A percentile compares a stretch with the other conserved stretches of the same genome.
phyloP scores from a whole-genome alignment of 1,139 yeast genomes.

The Nakaseomyces nivariensis region DNA sequence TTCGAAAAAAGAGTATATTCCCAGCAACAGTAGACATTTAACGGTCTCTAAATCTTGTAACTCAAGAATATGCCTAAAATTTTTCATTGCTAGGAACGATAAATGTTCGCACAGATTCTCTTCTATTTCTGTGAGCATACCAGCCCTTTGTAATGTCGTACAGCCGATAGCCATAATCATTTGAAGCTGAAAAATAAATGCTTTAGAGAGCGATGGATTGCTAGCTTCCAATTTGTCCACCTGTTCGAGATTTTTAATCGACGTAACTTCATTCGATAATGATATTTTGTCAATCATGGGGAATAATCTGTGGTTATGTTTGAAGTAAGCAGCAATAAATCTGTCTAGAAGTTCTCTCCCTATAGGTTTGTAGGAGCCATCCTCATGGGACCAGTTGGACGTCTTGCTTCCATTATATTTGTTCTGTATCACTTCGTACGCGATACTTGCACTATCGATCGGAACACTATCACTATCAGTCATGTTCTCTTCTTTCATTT shows the following conservation, averaged over 20 bases:
- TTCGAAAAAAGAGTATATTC: slow-evolving; percentile 39
- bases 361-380: slow-evolving; percentile 16
- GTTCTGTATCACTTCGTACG: slow-evolving; percentile 20
- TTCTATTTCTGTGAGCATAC: slow-evolving; percentile 29
- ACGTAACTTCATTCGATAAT: slow-evolving; percentile 30
- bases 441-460: slow-evolving; percentile 23
- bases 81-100: slow-evolving; percentile 31
- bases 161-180: slow-evolving; percentile 44
- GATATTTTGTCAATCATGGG: slow-evolving; percentile 36
- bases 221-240: slow-evolving; percentile 9
- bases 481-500: neutral
- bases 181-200: slow-evolving; percentile 34
- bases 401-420: slow-evolving; percentile 25
- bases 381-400: slow-evolving; percentile 17
- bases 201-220: slow-evolving; percentile 9
- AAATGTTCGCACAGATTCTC: slow-evolving; percentile 31
- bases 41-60: slow-evolving; percentile 33
- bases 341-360: slow-evolving; percentile 24
- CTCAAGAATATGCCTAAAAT: slow-evolving; percentile 30
- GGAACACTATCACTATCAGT: slow-evolving; percentile 10
- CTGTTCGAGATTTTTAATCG: slow-evolving; percentile 27
- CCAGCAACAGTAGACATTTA: slow-evolving; percentile 34
- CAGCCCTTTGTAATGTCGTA: slow-evolving; percentile 37
- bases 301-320: slow-evolving; percentile 36
- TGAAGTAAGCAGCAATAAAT: slow-evolving; percentile 35